Evolutionary conservation across 306 rosid genomes (phyloP).

Genomic region (Casuarina equisetifolia): DNA sequence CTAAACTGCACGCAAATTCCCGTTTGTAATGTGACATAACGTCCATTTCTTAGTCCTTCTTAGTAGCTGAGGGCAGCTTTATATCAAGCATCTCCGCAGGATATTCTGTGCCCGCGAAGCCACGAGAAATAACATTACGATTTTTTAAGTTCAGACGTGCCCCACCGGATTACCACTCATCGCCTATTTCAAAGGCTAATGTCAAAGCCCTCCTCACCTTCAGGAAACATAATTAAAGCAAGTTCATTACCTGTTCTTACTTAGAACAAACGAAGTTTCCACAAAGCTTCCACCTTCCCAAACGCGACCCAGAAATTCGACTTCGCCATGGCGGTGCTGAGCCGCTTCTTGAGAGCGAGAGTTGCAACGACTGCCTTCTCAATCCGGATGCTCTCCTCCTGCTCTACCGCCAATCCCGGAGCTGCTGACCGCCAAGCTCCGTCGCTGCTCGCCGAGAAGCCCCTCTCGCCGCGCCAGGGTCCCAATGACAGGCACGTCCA

Average conservation of each 20-base stretch:
- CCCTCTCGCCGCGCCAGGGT: constrained; percentile 38
- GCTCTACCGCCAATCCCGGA: constrained; percentile 20
- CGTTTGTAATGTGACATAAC: too few relatives aligned
- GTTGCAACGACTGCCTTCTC: constrained; percentile 21
- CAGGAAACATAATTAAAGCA: neutral
- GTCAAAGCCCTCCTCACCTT: neutral
- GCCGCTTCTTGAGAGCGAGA: constrained; percentile 46
- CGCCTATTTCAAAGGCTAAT: neutral
- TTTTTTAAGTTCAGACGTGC: too few relatives aligned
- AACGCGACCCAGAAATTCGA: neutral
- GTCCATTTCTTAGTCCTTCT: too few relatives aligned
- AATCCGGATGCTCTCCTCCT: constrained; percentile 30
- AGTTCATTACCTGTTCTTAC: neutral
- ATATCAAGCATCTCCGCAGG: too few relatives aligned
- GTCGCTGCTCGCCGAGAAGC: constrained; percentile 30
- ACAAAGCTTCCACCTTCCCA: neutral
- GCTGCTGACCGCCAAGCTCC: constrained; percentile 25
- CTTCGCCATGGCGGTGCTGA: constrained; percentile 63
- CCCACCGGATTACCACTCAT: neutral
- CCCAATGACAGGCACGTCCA: constrained; percentile 57
- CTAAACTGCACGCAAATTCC: too few relatives aligned
- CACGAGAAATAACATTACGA: too few relatives aligned
- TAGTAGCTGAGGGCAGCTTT: too few relatives aligned
- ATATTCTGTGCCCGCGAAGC: too few relatives aligned
- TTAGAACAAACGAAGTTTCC: too few relatives aligned